Evolutionary conservation across 1,284 basidiomycete species (phyloP).

Genomic region (Ganoderma lingzhi): DNA sequence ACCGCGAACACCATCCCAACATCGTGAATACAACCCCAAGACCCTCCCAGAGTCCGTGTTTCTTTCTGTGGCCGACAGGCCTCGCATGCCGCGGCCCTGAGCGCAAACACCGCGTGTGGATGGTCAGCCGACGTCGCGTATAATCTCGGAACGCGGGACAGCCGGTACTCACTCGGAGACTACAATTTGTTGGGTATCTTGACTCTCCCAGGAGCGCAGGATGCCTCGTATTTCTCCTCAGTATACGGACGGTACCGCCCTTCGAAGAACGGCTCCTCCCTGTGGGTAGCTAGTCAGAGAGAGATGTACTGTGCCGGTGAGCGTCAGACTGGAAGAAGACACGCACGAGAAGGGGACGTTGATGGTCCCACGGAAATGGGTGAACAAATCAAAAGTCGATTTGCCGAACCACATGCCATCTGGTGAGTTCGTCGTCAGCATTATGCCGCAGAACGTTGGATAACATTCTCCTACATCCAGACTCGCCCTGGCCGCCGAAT

Average conservation of each 20-base stretch:
- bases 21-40: too few relatives aligned
- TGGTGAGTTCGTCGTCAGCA: constrained; percentile 18
- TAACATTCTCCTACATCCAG: constrained; percentile 47
- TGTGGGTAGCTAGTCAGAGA: constrained; percentile 22
- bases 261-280: constrained; percentile 41
- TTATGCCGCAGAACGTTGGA: not conserved
- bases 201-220: constrained; percentile 21
- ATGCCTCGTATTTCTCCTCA: constrained; percentile 31
- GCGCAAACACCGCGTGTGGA: too few relatives aligned
- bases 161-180: too few relatives aligned
- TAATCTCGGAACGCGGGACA: too few relatives aligned
- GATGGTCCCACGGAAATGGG: constrained; percentile 52
- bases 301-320: too few relatives aligned
- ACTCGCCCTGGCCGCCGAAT: constrained; percentile 57
- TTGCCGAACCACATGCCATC: constrained; percentile 57
- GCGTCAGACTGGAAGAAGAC: not conserved
- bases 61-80: too few relatives aligned
- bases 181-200: constrained; percentile 23
- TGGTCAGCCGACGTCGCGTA: too few relatives aligned
- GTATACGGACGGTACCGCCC: constrained; percentile 50
- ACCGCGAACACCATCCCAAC: too few relatives aligned
- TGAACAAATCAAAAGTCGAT: constrained; percentile 55
- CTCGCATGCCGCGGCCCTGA: too few relatives aligned
- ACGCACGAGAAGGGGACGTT: constrained; percentile 50
- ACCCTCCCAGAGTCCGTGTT: too few relatives aligned